Evolutionary conservation across 495 filamentous ascomycete species (phyloP), one percentile per base, ranked within the genome.

Genomic region (Friedmanniomyces endolithicus): DNA sequence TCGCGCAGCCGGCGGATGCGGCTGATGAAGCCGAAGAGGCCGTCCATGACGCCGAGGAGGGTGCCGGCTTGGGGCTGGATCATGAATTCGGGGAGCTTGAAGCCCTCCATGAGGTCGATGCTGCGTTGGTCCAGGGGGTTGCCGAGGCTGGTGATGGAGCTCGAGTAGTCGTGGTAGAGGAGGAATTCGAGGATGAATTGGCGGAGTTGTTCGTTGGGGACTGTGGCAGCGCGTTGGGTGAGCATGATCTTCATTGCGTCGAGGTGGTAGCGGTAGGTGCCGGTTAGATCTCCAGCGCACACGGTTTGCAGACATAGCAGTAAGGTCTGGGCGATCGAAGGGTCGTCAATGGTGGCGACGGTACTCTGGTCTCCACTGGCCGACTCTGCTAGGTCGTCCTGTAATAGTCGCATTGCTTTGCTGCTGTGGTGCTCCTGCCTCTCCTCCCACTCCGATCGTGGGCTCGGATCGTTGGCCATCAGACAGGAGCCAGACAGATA

Each of bases 111-210:
- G 11, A 84, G 69, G 11, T 75, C 71, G 12, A 76, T 70, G 1
- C 71, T 75, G 17, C 74, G 71, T 56, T 73, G 74, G 50, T 61
- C 58, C 14, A 61, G 34, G 1, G 58, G 58, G 37, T 61, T 57
- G 62, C 81, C 79, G 19, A 83, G 72, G 34, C 79, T 79, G 25
- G 90, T 88, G 50, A 94, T 74, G 37, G 89, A 83, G 63, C 87
- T 87, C 25, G 83, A 85, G 53, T 86, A 81, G 59, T 89, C 85
- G 69, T 94, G 86, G 62, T 94, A 95, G 67, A 88, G 84, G 71
- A 94, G 94, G 73, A 94, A 94, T 67, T 94, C 89, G 67, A 87
- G 78, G 59, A 95, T 85, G 65, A 95, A 94, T 57, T 82, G 80
- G 17, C 79, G 71, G 63, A 89, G 87, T 27, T 81, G 76, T 37